Evolutionary conservation across 2,329 filamentous ascomycete genomes (phyloP), one percentile per base, ranked within the genome.

Genomic region (Epichloe sylvatica): DNA sequence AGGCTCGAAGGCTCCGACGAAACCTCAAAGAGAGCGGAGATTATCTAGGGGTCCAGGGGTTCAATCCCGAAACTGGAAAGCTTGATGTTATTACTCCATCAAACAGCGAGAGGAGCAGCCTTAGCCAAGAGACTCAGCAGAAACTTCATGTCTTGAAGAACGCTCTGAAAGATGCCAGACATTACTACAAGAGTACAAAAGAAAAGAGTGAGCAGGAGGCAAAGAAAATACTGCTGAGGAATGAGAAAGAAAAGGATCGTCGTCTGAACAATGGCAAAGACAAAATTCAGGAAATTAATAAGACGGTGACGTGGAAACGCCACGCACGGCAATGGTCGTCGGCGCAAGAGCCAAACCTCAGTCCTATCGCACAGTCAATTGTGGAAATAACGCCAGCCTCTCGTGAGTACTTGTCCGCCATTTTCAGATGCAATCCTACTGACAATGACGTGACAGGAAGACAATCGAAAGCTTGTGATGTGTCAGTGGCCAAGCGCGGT

Each of bases 31-130:
- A 73, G 49, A 77, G 73, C 49, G 75, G 76, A 4, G 77, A 81
- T 58, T 81, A 72, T 56, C 68, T 81, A 0, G 77, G 76, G 2
- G 73, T 80, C 1, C 75, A 78, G 77, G 77, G 77, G 3, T 66
- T 75, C 48, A 80, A 81, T 56, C 77, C 77, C 0, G 63, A 69
- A 40, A 80, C 78, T 0, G 75, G 78, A 5, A 65, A 72, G 53
- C 69, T 72, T 45, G 72, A 78, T 51, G 60, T 73, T 13, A 62
- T 77, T 37, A 76, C 73, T 4, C 71, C 73, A 7, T 72, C 72
- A 3, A 66, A 68, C 13, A 75, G 71, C 52, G 72, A 71, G 1
- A 65, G 66, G 30, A 69, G 67, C 50, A 63, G 60, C 4, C 44
- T 58, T 43, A 58, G 63, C 55, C 44, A 58, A 15, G 60, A 64